Evolutionary conservation across 495 filamentous ascomycete species (phyloP).

Genomic region (Penicillium cosmopolitanum): DNA sequence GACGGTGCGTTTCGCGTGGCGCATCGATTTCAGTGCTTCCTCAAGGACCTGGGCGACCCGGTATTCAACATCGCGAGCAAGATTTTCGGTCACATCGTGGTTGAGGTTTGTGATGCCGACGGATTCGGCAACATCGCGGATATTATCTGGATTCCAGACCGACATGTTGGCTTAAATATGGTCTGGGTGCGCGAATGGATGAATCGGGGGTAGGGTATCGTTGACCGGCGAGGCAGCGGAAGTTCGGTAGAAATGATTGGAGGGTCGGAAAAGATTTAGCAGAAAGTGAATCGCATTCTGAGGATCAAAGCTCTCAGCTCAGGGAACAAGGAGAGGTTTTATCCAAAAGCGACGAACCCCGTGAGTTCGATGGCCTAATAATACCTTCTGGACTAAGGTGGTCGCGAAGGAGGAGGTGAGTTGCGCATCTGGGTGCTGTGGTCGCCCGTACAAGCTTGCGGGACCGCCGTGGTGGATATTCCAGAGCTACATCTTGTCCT

Average conservation of each 20-base stretch:
- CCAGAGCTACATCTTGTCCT: background rate
- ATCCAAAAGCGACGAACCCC: background rate
- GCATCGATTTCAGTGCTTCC: slow-evolving; percentile 95
- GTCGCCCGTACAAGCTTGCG: slow-evolving; percentile 18
- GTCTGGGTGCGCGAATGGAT: slow-evolving; percentile 8
- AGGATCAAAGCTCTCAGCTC: background rate
- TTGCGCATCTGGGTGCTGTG: slow-evolving; percentile 21
- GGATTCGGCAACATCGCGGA: slow-evolving; percentile 92
- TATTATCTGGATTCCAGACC: slow-evolving; percentile 95
- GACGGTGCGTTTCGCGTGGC: slow-evolving; percentile 77
- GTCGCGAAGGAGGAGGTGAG: slow-evolving; percentile 11
- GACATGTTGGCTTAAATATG: slow-evolving; percentile 41
- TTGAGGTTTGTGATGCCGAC: slow-evolving; percentile 79
- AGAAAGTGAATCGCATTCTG: slow-evolving; percentile 24
- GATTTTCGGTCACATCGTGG: slow-evolving; percentile 80
- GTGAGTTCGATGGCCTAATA: too few relatives aligned
- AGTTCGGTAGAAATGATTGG: background rate
- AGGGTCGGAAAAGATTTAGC: background rate
- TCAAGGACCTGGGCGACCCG: slow-evolving; percentile 88
- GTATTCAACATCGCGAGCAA: slow-evolving; percentile 93
- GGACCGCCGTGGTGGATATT: background rate
- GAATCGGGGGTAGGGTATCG: slow-evolving; percentile 7
- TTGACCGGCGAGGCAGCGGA: background rate
- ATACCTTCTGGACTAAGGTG: background rate
- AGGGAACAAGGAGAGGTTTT: background rate